Evolutionary conservation across 495 filamentous ascomycete species (phyloP).

Genomic region (Talaromyces thailandensis): DNA sequence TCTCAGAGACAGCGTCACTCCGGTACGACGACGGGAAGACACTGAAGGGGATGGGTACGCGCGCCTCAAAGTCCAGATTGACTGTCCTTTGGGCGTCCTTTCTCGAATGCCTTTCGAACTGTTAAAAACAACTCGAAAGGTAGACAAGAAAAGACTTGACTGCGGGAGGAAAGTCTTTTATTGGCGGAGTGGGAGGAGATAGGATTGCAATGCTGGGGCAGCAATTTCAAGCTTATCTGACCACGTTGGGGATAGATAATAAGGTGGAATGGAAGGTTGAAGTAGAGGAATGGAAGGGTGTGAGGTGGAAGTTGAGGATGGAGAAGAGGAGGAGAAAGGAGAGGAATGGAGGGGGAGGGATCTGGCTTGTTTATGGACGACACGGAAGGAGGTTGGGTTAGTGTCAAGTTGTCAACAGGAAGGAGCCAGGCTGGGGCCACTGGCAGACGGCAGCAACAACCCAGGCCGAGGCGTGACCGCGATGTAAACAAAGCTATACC

Average conservation of each 20-base stretch:
- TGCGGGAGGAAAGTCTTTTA: slow-evolving; percentile 34
- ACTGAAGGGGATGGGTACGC: slow-evolving; percentile 98
- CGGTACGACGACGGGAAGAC: slow-evolving; percentile 98
- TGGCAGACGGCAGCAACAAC: background rate
- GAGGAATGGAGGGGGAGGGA: slow-evolving; percentile 5
- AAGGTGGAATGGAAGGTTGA: slow-evolving; percentile 11
- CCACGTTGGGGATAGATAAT: slow-evolving; percentile 12
- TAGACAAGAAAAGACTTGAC: slow-evolving; percentile 78
- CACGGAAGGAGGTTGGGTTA: slow-evolving; percentile 2
- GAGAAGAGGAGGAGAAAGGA: slow-evolving; percentile 3
- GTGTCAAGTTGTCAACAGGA: background rate
- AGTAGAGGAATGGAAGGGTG: slow-evolving; percentile 7
- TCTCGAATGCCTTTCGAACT: slow-evolving; percentile 91
- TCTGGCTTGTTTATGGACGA: slow-evolving; percentile 6
- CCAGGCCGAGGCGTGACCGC: slow-evolving; percentile 3
- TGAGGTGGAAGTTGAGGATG: background rate
- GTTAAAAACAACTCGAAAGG: slow-evolving; percentile 71
- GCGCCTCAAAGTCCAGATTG: slow-evolving; percentile 99
- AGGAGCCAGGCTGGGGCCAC: background rate
- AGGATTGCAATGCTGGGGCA: slow-evolving; percentile 8
- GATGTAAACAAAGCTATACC: slow-evolving; percentile 8
- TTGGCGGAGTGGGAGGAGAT: slow-evolving; percentile 16
- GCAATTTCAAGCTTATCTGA: slow-evolving; percentile 22
- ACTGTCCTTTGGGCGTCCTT: slow-evolving; percentile 74
- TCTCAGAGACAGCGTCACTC: slow-evolving; percentile 77